Evolutionary conservation across 2,329 filamentous ascomycete species (phyloP).

Genomic region (Rhinocladiella mackenziei): DNA sequence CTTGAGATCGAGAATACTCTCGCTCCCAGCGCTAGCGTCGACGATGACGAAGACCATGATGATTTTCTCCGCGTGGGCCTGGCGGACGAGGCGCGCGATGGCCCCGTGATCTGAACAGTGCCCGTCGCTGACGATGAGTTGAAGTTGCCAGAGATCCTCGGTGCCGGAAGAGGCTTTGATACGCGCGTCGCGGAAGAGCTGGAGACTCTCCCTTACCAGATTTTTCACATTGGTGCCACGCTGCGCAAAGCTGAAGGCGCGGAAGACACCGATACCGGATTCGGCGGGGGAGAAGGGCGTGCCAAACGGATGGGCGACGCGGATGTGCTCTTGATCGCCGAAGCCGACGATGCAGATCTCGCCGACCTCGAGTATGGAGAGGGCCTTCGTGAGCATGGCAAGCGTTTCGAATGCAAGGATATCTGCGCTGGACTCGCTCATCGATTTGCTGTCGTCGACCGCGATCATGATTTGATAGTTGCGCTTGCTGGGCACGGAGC

Average conservation of each 20-base stretch:
- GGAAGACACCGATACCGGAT: constrained; percentile 76
- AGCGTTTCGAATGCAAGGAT: constrained; percentile 88
- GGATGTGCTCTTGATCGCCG: constrained; percentile 66
- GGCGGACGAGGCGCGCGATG: constrained; percentile 75
- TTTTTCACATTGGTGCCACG: constrained; percentile 78
- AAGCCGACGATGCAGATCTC: constrained; percentile 91
- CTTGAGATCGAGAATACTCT: constrained; percentile 75
- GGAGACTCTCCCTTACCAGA: constrained; percentile 72
- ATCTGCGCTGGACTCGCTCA: constrained; percentile 76
- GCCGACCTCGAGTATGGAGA: constrained; percentile 90
- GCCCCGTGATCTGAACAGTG: constrained; percentile 84
- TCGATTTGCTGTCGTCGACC: constrained; percentile 90
- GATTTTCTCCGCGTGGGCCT: constrained; percentile 87
- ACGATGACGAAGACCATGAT: constrained; percentile 99
- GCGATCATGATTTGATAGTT: constrained; percentile 97
- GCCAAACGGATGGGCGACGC: constrained; percentile 80
- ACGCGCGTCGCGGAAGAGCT: constrained; percentile 74
- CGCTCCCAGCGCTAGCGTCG: constrained; percentile 59
- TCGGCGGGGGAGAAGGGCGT: constrained; percentile 71
- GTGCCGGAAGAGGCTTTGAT: constrained; percentile 50
- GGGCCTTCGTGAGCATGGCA: constrained; percentile 79
- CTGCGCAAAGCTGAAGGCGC: constrained; percentile 80
- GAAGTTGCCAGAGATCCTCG: constrained; percentile 87
- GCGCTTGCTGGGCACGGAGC: constrained; percentile 84
- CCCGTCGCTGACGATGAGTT: constrained; percentile 89